Evolutionary conservation across 371 early-diverging fungal genomes (phyloP).

Genomic region (Nematocida displodere): DNA sequence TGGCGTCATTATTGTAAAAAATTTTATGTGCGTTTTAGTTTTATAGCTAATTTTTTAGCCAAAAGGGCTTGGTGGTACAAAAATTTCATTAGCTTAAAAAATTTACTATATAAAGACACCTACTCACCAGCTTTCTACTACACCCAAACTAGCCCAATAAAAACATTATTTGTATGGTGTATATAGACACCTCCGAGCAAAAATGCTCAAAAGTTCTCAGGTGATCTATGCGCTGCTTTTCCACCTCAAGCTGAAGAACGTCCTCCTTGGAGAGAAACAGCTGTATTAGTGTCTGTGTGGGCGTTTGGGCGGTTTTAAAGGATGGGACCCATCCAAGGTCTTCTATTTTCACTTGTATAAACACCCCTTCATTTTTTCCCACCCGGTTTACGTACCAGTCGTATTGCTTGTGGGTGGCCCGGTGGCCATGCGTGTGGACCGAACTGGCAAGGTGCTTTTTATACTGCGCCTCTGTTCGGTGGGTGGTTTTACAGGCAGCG

Average conservation of each 20-base stretch:
- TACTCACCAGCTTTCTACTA: not conserved
- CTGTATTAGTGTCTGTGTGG: not conserved
- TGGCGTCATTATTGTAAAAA: too few species aligned
- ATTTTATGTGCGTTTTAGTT: too few species aligned
- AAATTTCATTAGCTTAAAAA: too few species aligned
- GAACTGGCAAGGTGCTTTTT: not conserved
- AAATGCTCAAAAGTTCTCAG: slow-evolving; percentile 22
- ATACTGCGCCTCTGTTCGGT: not conserved
- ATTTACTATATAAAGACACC: too few species aligned
- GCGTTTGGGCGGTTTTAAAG: not conserved
- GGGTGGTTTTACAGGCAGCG: not conserved
- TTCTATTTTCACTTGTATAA: slow-evolving; percentile 5
- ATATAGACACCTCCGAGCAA: slow-evolving; percentile 25
- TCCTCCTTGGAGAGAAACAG: not conserved
- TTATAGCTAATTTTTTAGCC: not conserved
- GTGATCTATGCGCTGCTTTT: not conserved
- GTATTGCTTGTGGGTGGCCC: not conserved
- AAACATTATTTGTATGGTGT: slow-evolving; percentile 31
- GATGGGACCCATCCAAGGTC: slow-evolving; percentile 3
- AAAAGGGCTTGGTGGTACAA: too few species aligned
- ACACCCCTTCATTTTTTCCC: not conserved
- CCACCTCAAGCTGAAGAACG: not conserved
- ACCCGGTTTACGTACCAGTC: not conserved
- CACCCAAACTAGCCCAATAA: too few species aligned
- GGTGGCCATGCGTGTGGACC: not conserved